Base-by-base conservation (phyloP, 495 filamentous ascomycete species). In the Xylaria acuta region DNA sequence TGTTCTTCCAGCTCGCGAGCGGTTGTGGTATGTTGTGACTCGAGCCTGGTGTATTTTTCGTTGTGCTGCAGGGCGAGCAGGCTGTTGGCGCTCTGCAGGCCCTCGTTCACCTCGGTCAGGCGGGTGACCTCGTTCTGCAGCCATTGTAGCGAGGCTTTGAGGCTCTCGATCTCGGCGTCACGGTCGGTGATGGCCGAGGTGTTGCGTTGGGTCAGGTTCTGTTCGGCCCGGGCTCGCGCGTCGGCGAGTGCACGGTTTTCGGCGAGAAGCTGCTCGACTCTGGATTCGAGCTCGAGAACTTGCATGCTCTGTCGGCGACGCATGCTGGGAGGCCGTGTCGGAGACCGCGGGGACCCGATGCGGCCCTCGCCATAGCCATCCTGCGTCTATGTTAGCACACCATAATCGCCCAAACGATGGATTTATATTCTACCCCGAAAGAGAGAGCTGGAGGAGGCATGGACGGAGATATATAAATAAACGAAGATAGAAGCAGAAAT, bases 231-330 rank as follows among this genome's bases (percentile, higher is more conserved):
- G 70, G 87, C 81, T 75, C 90, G 92, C 54, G 91, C 92, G 34
- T 93, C 91, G 75, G 89, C 85, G 22, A 97, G 88, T 47, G 89
- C 80, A 67, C 91, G 89, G 75, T 97, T 97, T 76, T 97, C 94
- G 0, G 92, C 89, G 51, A 90, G 84, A 62, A 97, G 84, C 79
- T 94, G 92, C 73, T 97, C 94, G 74, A 97, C 86, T 76, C 86
- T 88, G 41, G 86, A 78, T 76, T 89, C 87, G 77, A 98, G 88
- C 69, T 98, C 94, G 58, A 97, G 87, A 64, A 98, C 90, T 83
- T 98, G 96, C 91, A 97, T 93, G 86, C 94, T 98, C 81, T 96
- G 96, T 73, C 94, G 92, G 78, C 94, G 93, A 72, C 95, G 94
- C 86, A 97, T 91, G 86, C 94, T 98, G 81, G 95, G 94, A 79